phyloP scores from a whole-genome alignment of 2,329 filamentous ascomycete genomes.

The Phaeoacremonium minimum region DNA sequence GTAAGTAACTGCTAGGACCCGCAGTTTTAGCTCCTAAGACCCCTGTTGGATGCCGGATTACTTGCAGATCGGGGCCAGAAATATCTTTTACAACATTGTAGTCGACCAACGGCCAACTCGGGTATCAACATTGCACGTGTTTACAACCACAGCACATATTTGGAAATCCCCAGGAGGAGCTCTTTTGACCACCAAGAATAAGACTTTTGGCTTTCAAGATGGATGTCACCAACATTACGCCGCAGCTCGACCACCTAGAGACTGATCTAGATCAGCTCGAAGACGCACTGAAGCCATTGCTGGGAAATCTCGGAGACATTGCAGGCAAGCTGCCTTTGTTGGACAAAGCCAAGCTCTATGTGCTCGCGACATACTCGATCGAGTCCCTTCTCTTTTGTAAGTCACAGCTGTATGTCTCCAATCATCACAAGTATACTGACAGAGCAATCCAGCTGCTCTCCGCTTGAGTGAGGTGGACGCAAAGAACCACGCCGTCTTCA shows the following conservation, averaged over 20 bases:
- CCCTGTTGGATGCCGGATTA: too few relatives aligned
- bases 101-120: too few relatives aligned
- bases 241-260: constrained; percentile 70
- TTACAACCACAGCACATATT: too few relatives aligned
- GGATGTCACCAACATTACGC: constrained; percentile 53
- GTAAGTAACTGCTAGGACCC: too few relatives aligned
- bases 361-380: constrained; percentile 82
- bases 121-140: too few relatives aligned
- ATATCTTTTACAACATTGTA: too few relatives aligned
- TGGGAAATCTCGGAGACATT: constrained; percentile 61
- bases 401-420: constrained; percentile 15
- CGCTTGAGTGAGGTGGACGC: constrained; percentile 75
- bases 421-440: not conserved
- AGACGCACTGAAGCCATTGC: constrained; percentile 67
- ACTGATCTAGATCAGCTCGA: constrained; percentile 77
- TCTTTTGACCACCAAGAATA: too few relatives aligned
- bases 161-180: too few relatives aligned
- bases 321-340: constrained; percentile 82
- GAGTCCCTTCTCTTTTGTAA: constrained; percentile 85
- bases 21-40: too few relatives aligned
- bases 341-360: constrained; percentile 90
- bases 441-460: constrained; percentile 55
- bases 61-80: too few relatives aligned
- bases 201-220: too few relatives aligned
- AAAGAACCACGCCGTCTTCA: constrained; percentile 80